Percentiles rank a stretch among this genome's conserved stretches.
Conservation (phyloP, 345 rosid species). For the Geranium rotundifolium region DNA sequence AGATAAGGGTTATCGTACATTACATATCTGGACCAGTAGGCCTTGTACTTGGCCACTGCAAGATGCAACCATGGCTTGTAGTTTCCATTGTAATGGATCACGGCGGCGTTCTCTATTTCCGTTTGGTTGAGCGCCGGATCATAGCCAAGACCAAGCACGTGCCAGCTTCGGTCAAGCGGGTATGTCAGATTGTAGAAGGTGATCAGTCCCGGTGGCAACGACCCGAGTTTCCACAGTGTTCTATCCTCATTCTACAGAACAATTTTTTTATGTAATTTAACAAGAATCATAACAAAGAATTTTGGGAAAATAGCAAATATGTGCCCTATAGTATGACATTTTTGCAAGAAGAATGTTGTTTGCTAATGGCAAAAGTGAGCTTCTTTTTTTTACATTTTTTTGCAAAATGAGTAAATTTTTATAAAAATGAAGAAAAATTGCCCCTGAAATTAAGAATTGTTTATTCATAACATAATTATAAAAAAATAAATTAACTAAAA, state of each 20-base stretch:
- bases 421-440: too few species aligned
- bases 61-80: constrained; percentile 95
- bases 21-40: constrained; percentile 82
- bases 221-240: constrained; percentile 95
- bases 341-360: too few species aligned
- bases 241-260: constrained; percentile 82
- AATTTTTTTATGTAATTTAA: neutral
- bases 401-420: too few species aligned
- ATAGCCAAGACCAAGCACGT: constrained; percentile 89
- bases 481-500: too few species aligned
- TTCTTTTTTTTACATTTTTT: too few species aligned
- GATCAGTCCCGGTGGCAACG: constrained; percentile 91
- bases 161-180: constrained; percentile 80
- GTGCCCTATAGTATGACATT: too few species aligned
- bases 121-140: constrained; percentile 96
- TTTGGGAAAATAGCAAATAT: too few species aligned
- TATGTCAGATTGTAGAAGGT: constrained; percentile 85
- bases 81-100: constrained; percentile 93
- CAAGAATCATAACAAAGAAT: too few species aligned
- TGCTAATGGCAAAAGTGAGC: too few species aligned
- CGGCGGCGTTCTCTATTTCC: constrained; percentile 76
- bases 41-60: constrained; percentile 74
- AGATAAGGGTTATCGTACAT: constrained; percentile 63
- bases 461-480: too few species aligned
- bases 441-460: too few species aligned